A percentile compares a stretch with the other conserved stretches of the same genome.
These are phyloP conservation scores for Zalaria obscura DNA, from an alignment of 2,329 filamentous ascomycete species.

Conservation along the genomic window DNA sequence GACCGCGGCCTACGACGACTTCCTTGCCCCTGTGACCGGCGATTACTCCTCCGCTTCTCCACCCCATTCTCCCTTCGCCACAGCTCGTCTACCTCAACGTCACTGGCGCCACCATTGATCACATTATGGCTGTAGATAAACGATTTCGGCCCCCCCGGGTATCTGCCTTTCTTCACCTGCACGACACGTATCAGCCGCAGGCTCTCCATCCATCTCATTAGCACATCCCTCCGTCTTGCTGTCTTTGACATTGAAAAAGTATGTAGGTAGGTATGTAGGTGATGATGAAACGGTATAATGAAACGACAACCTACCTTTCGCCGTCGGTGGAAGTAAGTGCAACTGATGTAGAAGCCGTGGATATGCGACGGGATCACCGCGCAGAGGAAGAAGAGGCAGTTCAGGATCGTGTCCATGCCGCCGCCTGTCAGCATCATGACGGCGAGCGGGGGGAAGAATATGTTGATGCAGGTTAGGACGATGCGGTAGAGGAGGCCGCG, in stretches of 20 bases:
- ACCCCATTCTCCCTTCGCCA: slow-evolving; percentile 11
- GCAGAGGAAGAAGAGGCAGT: slow-evolving; percentile 25
- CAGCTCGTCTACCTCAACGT: slow-evolving; percentile 16
- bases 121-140: slow-evolving; percentile 22
- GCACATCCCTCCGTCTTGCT: background rate
- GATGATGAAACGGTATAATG: background rate
- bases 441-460: slow-evolving; percentile 25
- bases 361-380: slow-evolving; percentile 25
- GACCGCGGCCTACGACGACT: too few species aligned
- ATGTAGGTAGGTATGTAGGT: too few species aligned
- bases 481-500: slow-evolving; percentile 18
- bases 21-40: too few species aligned
- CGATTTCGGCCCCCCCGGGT: slow-evolving; percentile 20
- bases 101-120: slow-evolving; percentile 21
- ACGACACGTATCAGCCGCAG: background rate
- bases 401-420: slow-evolving; percentile 21
- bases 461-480: slow-evolving; percentile 21
- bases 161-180: slow-evolving; percentile 21
- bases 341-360: slow-evolving; percentile 27
- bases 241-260: too few species aligned
- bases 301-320: slow-evolving; percentile 12
- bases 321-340: slow-evolving; percentile 24
- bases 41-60: background rate
- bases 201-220: background rate
- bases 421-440: slow-evolving; percentile 23